These are phyloP conservation scores for Mytilinidion resinicola DNA, from an alignment of 495 filamentous ascomycete genomes.

Conservation along the genomic window DNA sequence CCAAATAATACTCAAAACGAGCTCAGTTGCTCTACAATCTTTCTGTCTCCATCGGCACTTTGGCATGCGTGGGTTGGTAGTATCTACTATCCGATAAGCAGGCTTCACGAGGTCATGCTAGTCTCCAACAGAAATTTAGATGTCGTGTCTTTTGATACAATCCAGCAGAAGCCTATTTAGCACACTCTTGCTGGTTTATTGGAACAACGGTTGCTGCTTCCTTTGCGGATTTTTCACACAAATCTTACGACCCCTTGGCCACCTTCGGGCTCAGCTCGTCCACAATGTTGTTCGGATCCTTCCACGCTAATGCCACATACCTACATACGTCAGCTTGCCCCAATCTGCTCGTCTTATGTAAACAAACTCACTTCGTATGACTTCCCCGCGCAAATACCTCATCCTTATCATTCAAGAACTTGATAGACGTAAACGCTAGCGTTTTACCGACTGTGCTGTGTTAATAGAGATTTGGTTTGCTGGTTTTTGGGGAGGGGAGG, in stretches of 20 bases:
- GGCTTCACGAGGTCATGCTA: no score
- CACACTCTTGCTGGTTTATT: no score
- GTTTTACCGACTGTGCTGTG: conserved; percentile 72
- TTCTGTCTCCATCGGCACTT: no score
- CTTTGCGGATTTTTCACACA: no score
- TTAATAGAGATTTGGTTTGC: neutral
- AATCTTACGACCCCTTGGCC: neutral
- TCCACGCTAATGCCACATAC: conserved; percentile 38
- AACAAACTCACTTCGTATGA: conserved; percentile 76
- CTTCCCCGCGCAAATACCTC: conserved; percentile 82
- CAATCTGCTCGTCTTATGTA: neutral
- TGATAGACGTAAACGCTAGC: conserved; percentile 78
- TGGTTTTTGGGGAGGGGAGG: neutral
- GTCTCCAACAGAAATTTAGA: no score
- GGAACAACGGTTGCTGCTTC: no score
- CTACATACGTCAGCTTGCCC: conserved; percentile 4
- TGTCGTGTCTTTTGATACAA: no score
- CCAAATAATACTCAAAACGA: no score
- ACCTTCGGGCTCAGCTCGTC: conserved; percentile 32
- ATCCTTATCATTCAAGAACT: conserved; percentile 68
- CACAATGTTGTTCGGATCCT: conserved; percentile 38
- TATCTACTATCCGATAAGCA: no score
- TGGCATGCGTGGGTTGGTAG: no score
- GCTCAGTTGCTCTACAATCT: no score
- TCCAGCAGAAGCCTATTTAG: no score